Percentiles rank a stretch among this genome's conserved stretches.
Evolutionary conservation across 208 protist species (phyloP).

Genomic region (Trichomonas vaginalis): DNA sequence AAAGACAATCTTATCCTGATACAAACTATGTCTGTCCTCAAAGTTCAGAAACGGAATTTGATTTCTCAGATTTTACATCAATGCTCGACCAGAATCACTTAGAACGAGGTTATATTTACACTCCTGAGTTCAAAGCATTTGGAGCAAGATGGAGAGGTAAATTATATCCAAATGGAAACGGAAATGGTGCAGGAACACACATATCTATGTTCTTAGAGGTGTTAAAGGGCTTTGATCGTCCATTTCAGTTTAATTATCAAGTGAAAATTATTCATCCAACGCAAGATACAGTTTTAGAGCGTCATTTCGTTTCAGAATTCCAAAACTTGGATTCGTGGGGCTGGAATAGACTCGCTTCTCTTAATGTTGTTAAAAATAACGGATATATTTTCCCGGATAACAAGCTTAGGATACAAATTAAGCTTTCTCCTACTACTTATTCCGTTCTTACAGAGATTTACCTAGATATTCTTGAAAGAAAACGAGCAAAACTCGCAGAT

Average conservation of each 20-base stretch:
- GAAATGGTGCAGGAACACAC: background rate
- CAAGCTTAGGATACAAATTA: background rate
- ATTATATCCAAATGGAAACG: background rate
- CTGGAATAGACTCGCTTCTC: background rate
- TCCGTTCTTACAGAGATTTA: background rate
- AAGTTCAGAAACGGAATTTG: background rate
- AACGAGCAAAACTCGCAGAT: background rate
- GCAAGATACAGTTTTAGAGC: background rate
- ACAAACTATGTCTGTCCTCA: background rate
- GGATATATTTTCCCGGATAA: background rate
- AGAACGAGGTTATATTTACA: background rate
- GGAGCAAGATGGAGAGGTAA: background rate
- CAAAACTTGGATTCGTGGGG: background rate
- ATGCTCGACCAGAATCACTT: background rate
- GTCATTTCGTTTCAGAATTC: background rate
- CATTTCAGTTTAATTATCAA: background rate
- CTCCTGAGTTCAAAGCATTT: background rate
- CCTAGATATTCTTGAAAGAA: background rate
- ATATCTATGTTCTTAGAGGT: background rate
- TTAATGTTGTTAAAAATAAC: background rate
- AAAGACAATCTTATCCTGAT: background rate
- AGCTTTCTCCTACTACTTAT: background rate
- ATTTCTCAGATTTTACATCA: background rate
- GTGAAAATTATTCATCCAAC: background rate
- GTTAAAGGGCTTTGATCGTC: background rate